Evolutionary conservation across 2,329 filamentous ascomycete genomes (phyloP).

Genomic region (Sporothrix brunneoviolacea): DNA sequence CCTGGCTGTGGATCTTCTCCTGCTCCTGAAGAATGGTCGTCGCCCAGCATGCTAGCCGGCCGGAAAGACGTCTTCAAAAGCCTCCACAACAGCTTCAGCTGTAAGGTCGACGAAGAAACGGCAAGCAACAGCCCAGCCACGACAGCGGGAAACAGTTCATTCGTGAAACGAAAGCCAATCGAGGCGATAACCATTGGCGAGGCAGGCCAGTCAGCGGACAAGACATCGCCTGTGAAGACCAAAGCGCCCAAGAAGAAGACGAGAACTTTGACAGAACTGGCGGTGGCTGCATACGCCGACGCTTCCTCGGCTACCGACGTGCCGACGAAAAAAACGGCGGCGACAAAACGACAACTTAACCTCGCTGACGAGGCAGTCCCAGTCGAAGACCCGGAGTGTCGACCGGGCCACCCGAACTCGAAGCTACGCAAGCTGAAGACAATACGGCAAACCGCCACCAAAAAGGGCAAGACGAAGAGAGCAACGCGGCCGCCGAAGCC

Average conservation of each 20-base stretch:
- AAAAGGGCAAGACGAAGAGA: too few species aligned
- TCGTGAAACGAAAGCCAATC: slow-evolving; percentile 51
- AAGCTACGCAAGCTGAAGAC: slow-evolving; percentile 25
- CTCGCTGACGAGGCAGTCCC: slow-evolving; percentile 22
- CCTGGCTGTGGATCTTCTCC: slow-evolving; percentile 27
- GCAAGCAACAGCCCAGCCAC: slow-evolving; percentile 3
- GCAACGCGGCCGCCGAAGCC: slow-evolving; percentile 34
- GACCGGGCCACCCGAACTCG: slow-evolving; percentile 24
- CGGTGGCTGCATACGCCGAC: slow-evolving; percentile 61
- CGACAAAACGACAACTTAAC: slow-evolving; percentile 18
- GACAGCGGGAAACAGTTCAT: slow-evolving; percentile 20
- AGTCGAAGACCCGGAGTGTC: background rate
- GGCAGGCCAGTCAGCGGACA: slow-evolving; percentile 14
- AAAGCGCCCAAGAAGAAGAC: slow-evolving; percentile 61
- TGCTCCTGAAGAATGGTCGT: slow-evolving; percentile 23
- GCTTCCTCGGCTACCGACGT: background rate
- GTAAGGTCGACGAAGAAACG: background rate
- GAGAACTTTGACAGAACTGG: slow-evolving; percentile 70
- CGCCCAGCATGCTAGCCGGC: slow-evolving; percentile 12
- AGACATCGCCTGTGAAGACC: slow-evolving; percentile 34
- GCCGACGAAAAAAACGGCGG: background rate
- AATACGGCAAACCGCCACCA: slow-evolving; percentile 11
- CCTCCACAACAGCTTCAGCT: slow-evolving; percentile 30
- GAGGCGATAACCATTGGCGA: slow-evolving; percentile 39
- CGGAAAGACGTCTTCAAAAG: slow-evolving; percentile 34